Conservation (phyloP, 2,329 filamentous ascomycete genomes). For the Graphilbum sp. region DNA sequence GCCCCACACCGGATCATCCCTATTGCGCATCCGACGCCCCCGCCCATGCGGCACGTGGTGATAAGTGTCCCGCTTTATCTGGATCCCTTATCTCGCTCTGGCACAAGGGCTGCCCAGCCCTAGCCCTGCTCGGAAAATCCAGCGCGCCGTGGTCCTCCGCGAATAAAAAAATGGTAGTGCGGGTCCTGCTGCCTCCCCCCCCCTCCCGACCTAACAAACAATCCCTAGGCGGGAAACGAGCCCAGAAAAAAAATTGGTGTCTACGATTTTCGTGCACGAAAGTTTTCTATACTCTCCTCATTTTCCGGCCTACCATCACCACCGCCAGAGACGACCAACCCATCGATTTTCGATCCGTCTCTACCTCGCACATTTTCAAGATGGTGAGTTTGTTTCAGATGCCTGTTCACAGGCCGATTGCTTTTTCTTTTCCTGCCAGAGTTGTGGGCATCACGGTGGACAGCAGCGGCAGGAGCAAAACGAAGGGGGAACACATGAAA, state of each 20-base stretch:
- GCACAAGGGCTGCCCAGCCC: slow-evolving; percentile 9
- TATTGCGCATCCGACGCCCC: slow-evolving; percentile 2
- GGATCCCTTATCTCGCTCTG: background rate
- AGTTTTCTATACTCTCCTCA: background rate
- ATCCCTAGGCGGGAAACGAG: background rate
- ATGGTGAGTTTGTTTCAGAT: background rate
- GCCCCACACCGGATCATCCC: slow-evolving; percentile 4
- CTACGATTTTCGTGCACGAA: slow-evolving; percentile 4
- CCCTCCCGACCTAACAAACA: slow-evolving; percentile 2
- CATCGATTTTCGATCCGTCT: background rate
- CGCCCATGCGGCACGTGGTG: slow-evolving; percentile 6
- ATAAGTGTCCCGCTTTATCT: too few species aligned
- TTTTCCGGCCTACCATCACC: background rate
- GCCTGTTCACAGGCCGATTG: too few species aligned
- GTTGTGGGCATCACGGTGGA: background rate
- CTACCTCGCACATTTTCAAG: background rate
- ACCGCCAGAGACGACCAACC: background rate
- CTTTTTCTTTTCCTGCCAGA: background rate
- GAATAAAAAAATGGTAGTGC: slow-evolving; percentile 5
- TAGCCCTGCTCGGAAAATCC: slow-evolving; percentile 7
- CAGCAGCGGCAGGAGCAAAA: background rate
- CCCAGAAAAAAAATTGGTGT: slow-evolving; percentile 7
- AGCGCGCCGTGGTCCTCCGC: background rate
- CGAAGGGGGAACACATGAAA: too few species aligned
- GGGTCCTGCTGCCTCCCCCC: too few species aligned